These are phyloP conservation scores for Saccharomycopsis fodiens DNA, from an alignment of 805 yeast genomes.

Conservation along the genomic window DNA sequence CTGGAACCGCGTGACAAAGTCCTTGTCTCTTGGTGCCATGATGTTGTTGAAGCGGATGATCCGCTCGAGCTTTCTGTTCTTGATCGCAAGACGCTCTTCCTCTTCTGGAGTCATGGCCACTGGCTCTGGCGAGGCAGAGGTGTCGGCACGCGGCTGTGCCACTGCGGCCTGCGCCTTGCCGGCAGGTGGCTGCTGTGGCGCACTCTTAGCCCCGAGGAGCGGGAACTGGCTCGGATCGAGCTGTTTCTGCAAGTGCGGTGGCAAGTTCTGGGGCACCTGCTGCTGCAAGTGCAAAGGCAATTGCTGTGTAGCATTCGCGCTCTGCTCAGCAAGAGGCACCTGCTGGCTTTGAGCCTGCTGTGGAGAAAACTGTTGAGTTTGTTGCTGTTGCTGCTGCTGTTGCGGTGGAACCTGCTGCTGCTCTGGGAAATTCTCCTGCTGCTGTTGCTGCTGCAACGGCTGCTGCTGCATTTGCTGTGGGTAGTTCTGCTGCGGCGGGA, in stretches of 20 bases:
- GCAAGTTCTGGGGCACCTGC: not conserved
- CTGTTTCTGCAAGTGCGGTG: slow-evolving; percentile 4
- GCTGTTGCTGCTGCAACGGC: slow-evolving; percentile 18
- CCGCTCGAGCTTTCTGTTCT: slow-evolving; percentile 69
- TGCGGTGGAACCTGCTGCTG: slow-evolving; percentile 21
- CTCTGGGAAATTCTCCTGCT: slow-evolving; percentile 17
- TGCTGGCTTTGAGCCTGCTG: slow-evolving; percentile 22
- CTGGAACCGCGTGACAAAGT: slow-evolving; percentile 89
- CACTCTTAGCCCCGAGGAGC: slow-evolving; percentile 18
- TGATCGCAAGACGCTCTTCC: slow-evolving; percentile 53
- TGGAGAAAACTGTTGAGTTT: slow-evolving; percentile 17
- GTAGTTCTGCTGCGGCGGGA: slow-evolving; percentile 24
- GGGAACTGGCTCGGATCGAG: slow-evolving; percentile 20
- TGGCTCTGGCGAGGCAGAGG: slow-evolving; percentile 18
- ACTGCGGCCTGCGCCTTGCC: slow-evolving; percentile 9
- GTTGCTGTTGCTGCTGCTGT: slow-evolving; percentile 21
- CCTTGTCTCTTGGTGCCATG: slow-evolving; percentile 96
- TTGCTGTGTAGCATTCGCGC: slow-evolving; percentile 4
- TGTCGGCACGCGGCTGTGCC: slow-evolving; percentile 16
- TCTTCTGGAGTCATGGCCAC: slow-evolving; percentile 55
- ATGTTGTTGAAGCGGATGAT: slow-evolving; percentile 82
- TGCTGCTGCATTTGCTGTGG: slow-evolving; percentile 28
- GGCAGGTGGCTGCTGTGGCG: slow-evolving; percentile 20
- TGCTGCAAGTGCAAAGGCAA: not conserved
- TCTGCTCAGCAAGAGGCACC: slow-evolving; percentile 25